Conservation (phyloP, 164 flowering plant genomes). For the Chloranthus sessilifolius region DNA sequence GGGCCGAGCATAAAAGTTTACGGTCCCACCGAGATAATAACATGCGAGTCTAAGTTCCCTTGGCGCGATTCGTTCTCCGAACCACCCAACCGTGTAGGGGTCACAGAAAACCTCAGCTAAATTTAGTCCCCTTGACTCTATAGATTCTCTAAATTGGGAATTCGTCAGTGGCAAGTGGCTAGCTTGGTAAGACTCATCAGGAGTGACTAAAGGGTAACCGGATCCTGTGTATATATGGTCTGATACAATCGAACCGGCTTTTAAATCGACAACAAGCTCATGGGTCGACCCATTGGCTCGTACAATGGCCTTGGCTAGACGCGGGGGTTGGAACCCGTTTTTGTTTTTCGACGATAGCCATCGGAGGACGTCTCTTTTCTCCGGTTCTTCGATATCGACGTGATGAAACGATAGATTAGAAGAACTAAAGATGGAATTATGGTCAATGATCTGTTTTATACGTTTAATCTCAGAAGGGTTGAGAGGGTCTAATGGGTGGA, state of each 20-base stretch:
- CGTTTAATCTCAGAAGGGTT: conserved; percentile 29
- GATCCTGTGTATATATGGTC: conserved; percentile 31
- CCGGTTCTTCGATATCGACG: conserved; percentile 42
- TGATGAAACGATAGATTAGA: conserved; percentile 35
- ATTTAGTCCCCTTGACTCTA: conserved; percentile 33
- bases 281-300: conserved; percentile 31
- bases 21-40: conserved; percentile 34
- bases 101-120: conserved; percentile 35
- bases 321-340: conserved; percentile 17
- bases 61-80: conserved; percentile 28
- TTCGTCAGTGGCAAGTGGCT: conserved; percentile 23
- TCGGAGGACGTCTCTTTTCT: conserved; percentile 23
- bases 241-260: conserved; percentile 15
- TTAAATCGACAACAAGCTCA: conserved; percentile 43
- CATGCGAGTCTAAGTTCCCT: conserved; percentile 30
- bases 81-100: conserved; percentile 53
- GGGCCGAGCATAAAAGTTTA: conserved; percentile 44
- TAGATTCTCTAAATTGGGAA: conserved; percentile 29
- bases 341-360: conserved; percentile 22
- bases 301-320: conserved; percentile 39
- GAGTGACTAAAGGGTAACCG: conserved; percentile 32
- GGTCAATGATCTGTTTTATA: conserved; percentile 15
- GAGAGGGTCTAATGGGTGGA: conserved; percentile 50
- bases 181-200: conserved; percentile 30
- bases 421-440: conserved; percentile 7